Evolutionary conservation across 2,329 filamentous ascomycete genomes (phyloP).

Genomic region (Diaporthe ampelina): DNA sequence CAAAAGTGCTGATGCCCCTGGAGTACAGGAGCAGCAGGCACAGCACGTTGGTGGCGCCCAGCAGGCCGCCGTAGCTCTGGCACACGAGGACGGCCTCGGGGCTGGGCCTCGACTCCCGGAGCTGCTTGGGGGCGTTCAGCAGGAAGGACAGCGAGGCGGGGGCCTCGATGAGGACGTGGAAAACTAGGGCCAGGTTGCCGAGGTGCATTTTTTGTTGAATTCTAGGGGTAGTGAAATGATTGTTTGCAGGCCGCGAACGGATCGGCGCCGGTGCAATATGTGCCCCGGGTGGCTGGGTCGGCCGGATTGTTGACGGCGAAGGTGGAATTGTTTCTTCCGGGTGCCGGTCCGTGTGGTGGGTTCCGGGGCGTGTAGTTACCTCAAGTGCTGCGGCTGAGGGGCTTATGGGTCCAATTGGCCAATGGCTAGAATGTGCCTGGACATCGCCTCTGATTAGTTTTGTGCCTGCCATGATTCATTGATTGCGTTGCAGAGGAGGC

Average conservation of each 20-base stretch:
- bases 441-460: constrained; percentile 2
- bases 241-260: not conserved
- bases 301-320: constrained; percentile 8
- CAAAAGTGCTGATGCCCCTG: constrained; percentile 48
- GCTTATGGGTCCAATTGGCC: constrained; percentile 5
- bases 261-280: not conserved
- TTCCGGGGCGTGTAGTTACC: constrained; percentile 3
- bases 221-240: not conserved
- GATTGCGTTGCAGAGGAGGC: constrained; percentile 25
- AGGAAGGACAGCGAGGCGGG: constrained; percentile 62
- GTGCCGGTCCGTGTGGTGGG: not conserved
- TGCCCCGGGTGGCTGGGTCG: constrained; percentile 4
- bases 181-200: constrained; percentile 32
- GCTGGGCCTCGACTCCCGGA: constrained; percentile 53
- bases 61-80: constrained; percentile 62
- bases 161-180: constrained; percentile 39
- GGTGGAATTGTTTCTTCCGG: constrained; percentile 5
- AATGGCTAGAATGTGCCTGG: constrained; percentile 3
- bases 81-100: constrained; percentile 58
- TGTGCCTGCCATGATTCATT: constrained; percentile 14
- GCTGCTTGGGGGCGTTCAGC: constrained; percentile 56
- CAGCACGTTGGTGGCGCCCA: constrained; percentile 60
- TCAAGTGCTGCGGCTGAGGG: not conserved
- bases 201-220: constrained; percentile 18
- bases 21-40: constrained; percentile 58